phyloP scores from a whole-genome alignment of 805 yeast genomes.

The Yamadazyma kitorensis region DNA sequence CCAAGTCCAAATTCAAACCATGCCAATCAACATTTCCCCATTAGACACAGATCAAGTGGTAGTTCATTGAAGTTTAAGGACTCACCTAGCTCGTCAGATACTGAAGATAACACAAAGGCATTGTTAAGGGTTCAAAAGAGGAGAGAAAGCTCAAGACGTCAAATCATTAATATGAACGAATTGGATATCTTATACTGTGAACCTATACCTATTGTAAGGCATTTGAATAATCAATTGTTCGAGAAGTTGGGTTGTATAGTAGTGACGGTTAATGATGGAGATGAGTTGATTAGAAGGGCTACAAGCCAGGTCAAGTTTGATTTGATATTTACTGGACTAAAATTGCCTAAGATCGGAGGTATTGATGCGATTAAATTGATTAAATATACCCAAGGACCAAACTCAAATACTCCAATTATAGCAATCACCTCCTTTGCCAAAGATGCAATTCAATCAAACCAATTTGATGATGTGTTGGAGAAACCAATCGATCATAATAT shows the following conservation, averaged over 20 bases:
- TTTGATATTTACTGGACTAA: conserved; percentile 72
- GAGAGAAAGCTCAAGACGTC: conserved; percentile 48
- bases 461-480: conserved; percentile 69
- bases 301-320: conserved; percentile 85
- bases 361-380: conserved; percentile 76
- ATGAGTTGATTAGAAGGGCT: conserved; percentile 76
- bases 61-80: conserved; percentile 27
- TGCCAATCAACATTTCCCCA: conserved; percentile 2
- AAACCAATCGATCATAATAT: conserved; percentile 51
- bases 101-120: conserved; percentile 40
- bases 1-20: conserved; percentile 1
- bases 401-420: conserved; percentile 72
- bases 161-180: conserved; percentile 23
- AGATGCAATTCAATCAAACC: conserved; percentile 55
- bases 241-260: conserved; percentile 77
- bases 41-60: conserved; percentile 19
- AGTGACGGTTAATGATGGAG: conserved; percentile 72
- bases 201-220: conserved; percentile 79
- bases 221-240: conserved; percentile 59
- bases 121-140: conserved; percentile 51
- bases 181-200: conserved; percentile 80
- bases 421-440: conserved; percentile 70
- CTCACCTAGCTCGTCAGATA: conserved; percentile 61
- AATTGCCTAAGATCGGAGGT: conserved; percentile 64
- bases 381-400: conserved; percentile 72